These are phyloP conservation scores for Hysterangium stoloniferum DNA, from an alignment of 768 basidiomycete genomes.

Conservation along the genomic window DNA sequence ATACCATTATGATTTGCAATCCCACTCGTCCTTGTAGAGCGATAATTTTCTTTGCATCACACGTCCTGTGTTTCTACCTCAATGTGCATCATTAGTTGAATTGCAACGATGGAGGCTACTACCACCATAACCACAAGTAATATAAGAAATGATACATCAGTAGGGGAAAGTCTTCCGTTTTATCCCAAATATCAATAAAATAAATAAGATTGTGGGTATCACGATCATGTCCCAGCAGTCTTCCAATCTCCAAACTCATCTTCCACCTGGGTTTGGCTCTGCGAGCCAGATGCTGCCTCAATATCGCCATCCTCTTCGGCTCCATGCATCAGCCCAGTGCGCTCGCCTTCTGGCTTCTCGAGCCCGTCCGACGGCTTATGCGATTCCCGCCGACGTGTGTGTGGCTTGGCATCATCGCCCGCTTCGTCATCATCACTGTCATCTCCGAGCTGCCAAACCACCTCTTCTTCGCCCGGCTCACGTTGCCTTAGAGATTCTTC, in stretches of 20 bases:
- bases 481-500: slow-evolving; percentile 26
- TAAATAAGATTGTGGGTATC: too few relatives aligned
- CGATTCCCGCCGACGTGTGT: slow-evolving; percentile 2
- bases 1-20: too few relatives aligned
- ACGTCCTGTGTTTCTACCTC: too few relatives aligned
- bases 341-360: slow-evolving; percentile 30
- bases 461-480: slow-evolving; percentile 30
- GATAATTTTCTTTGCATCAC: too few relatives aligned
- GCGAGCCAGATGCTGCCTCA: slow-evolving; percentile 22
- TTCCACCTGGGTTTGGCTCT: slow-evolving; percentile 16
- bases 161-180: too few relatives aligned
- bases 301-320: slow-evolving; percentile 30
- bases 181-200: too few relatives aligned
- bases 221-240: slow-evolving; percentile 6
- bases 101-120: too few relatives aligned
- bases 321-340: slow-evolving; percentile 32
- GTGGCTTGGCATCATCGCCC: slow-evolving; percentile 31
- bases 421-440: slow-evolving; percentile 56
- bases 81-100: too few relatives aligned
- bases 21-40: too few relatives aligned
- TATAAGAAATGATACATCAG: too few relatives aligned
- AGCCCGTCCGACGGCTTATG: slow-evolving; percentile 8
- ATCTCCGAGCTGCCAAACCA: slow-evolving; percentile 68
- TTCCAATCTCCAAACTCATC: slow-evolving; percentile 32
- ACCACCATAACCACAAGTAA: too few relatives aligned